Evolutionary conservation across 345 rosid species (phyloP), one percentile per base, ranked within the genome.

Genomic region (Anastatica hierochuntica): DNA sequence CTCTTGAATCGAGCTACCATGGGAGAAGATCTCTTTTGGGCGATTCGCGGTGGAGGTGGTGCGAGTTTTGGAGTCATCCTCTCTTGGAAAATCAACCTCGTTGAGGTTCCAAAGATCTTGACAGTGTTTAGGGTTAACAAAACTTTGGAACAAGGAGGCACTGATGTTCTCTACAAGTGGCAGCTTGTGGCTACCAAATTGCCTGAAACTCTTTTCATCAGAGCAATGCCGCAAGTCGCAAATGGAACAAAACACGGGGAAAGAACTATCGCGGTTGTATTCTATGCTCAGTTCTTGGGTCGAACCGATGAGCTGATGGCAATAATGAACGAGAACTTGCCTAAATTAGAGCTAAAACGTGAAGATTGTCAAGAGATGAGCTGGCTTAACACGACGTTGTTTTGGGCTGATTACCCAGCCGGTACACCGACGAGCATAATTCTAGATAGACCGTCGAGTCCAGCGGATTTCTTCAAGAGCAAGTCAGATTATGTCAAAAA

Each of bases 401-500:
- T 35, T 67, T 63, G 63, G 65, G 53, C 36, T 0, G 66, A 47
- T 18, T 72, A 10, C 33, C 69, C 73, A 1, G 9, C 69, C 77
- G 0, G 38, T 43, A 59, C 14, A 41, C 8, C 27, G 14, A 2
- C 30, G 53, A 11, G 40, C 67, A 1, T 46, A 21, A 5, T 20
- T 14, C 29, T 76, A 14, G 36, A 68, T n/a, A 63, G 74, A n/a
- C 49, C 19, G 12, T 41, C 66, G 14, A 36, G 19, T n/a, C 19
- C 27, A 6, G 23, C 21, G n/a, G 17, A 10, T 10, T 72, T 52
- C 53, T 42, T 62, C 49, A 80, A 80, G 62, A 62, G 54, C 24
- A 85, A 85, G 69, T 82, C 95, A 0, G 95, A 86, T 52, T 86
- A 72, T 18, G 77, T 83, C 3, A 60, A 67, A 39, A 56, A 63